Evolutionary conservation across 2,329 filamentous ascomycete species (phyloP).

Genomic region (Arthrobotrys entomopaga): DNA sequence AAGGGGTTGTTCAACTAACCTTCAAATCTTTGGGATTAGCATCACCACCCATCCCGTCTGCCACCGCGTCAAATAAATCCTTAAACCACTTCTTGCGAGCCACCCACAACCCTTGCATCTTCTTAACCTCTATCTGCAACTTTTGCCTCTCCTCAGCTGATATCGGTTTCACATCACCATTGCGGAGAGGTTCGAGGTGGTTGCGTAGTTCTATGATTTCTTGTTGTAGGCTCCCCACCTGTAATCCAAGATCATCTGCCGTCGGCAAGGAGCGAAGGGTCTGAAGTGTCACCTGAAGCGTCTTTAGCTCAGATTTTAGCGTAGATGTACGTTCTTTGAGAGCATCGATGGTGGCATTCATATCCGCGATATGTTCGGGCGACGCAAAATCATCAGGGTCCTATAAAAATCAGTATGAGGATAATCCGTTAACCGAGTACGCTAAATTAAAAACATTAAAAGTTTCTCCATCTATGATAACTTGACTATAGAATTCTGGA

Average conservation of each 20-base stretch:
- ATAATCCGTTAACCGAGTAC: constrained; percentile 36
- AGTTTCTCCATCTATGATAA: constrained; percentile 17
- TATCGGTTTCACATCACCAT: constrained; percentile 55
- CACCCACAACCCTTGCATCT: constrained; percentile 55
- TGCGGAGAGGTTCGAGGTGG: constrained; percentile 54
- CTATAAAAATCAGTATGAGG: constrained; percentile 61
- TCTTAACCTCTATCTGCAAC: constrained; percentile 55
- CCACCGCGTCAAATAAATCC: constrained; percentile 57
- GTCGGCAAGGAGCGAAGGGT: constrained; percentile 57
- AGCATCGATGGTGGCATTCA: constrained; percentile 65
- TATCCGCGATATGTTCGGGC: constrained; percentile 65
- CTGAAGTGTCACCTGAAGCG: constrained; percentile 57
- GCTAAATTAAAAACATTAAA: constrained; percentile 16
- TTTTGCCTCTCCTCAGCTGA: constrained; percentile 57
- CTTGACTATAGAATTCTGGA: constrained; percentile 15
- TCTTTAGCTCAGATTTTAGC: constrained; percentile 58
- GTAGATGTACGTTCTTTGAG: constrained; percentile 57
- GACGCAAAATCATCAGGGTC: constrained; percentile 65
- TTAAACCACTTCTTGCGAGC: constrained; percentile 57
- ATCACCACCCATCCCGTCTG: constrained; percentile 55
- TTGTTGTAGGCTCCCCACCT: constrained; percentile 54
- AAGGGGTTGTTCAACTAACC: constrained; percentile 30
- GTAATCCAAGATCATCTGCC: constrained; percentile 55
- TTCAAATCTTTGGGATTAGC: constrained; percentile 55
- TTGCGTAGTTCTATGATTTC: constrained; percentile 55